phyloP scores from a whole-genome alignment of 495 filamentous ascomycete species.

The Talaromyces ruber region DNA sequence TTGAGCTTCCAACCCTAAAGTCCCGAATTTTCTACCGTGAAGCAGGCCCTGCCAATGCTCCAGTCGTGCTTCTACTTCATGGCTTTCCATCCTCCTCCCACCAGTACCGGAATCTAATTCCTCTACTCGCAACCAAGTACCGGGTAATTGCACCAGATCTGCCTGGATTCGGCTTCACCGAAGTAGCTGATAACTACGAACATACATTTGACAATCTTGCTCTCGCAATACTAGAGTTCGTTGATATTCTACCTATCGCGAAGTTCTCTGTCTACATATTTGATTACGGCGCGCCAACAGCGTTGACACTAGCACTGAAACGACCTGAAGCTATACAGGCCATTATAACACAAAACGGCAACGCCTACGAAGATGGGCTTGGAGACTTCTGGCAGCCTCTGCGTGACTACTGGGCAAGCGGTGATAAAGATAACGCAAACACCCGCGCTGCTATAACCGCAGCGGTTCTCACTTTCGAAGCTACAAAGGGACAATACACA shows the following conservation, averaged over 20 bases:
- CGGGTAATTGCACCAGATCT: conserved; percentile 53
- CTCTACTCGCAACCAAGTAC: conserved; percentile 42
- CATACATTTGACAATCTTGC: conserved; percentile 45
- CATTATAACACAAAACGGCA: conserved; percentile 56
- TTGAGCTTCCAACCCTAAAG: background rate
- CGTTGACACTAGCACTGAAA: conserved; percentile 43
- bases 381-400: conserved; percentile 48
- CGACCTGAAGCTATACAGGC: conserved; percentile 37
- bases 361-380: conserved; percentile 54
- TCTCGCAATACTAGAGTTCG: conserved; percentile 36
- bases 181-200: conserved; percentile 34
- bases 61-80: conserved; percentile 52
- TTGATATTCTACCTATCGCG: conserved; percentile 33
- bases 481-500: conserved; percentile 48
- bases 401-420: conserved; percentile 37
- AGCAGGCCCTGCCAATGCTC: conserved; percentile 25
- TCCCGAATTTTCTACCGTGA: conserved; percentile 46
- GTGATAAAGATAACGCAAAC: conserved; percentile 23
- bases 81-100: conserved; percentile 57
- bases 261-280: conserved; percentile 54
- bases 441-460: conserved; percentile 21
- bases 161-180: conserved; percentile 55
- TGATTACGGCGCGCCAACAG: conserved; percentile 57
- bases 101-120: conserved; percentile 54
- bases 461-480: conserved; percentile 32